Evolutionary conservation across 2,329 filamentous ascomycete genomes (phyloP), one percentile per base, ranked within the genome.

Genomic region (Cryphonectria carpinicola): DNA sequence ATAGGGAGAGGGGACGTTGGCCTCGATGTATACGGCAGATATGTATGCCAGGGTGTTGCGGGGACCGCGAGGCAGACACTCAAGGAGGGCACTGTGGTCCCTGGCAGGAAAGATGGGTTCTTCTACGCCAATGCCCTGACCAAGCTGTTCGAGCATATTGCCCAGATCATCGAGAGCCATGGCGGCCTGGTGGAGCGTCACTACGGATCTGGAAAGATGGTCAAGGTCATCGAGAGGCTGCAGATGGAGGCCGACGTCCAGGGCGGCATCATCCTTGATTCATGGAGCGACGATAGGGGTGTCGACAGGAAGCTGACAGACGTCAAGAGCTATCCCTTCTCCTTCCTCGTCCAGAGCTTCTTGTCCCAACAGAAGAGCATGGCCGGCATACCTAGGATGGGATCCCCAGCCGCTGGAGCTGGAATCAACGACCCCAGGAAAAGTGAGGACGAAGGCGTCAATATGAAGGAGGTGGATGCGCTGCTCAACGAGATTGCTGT

Each of bases 271-370:
- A 91, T 99, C 71, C 84, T 99, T 67, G 96, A 99, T 79, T 96
- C 95, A 0, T 99, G 96, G 94, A 91, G 90, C 69, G 96, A 99
- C 74, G 95, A 98, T 78, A 88, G 94, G 71, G 88, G 85, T 71
- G 89, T 99, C 64, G 93, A 95, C 78, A 89, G 95, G 76, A 93
- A 92, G 78, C 84, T 99, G 72, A 98, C 93, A 3, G 96, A 99
- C 77, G 93, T 97, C 80, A 98, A 97, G 82, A 97, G 95, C 69
- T 99, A 99, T 78, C 95, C 96, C 0, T 99, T 97, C 80, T 97
- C 95, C 0, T 99, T 99, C 78, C 84, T 99, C 61, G 95, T 98
- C 0, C 95, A 98, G 81, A 98, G 95, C 82, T 98, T 97, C 79
- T 80, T 97, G 63, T 90, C 93, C 0, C 85, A 88, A 41, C 91